Percentiles rank a stretch among this genome's conserved stretches.
Conservation (phyloP, 2,329 filamentous ascomycete genomes). For the Mycosphaerella sp. region DNA sequence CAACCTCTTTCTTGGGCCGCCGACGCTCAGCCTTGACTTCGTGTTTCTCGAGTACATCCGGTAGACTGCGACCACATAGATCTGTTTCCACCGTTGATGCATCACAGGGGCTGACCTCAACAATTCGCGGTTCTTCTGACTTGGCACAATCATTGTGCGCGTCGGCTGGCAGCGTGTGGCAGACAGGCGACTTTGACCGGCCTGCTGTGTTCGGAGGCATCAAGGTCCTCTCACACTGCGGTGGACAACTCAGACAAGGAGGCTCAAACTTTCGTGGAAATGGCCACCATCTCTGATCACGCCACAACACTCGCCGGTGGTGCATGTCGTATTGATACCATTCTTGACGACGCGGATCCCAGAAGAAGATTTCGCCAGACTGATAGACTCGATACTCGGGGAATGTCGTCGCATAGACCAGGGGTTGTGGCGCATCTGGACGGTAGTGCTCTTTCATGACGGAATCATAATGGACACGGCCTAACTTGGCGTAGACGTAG, state of each 20-base stretch:
- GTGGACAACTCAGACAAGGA: constrained; percentile 4
- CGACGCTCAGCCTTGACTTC: not conserved
- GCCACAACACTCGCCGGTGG: constrained; percentile 10
- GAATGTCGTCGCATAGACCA: constrained; percentile 9
- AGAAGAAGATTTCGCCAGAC: constrained; percentile 13
- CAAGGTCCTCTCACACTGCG: not conserved
- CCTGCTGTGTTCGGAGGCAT: not conserved
- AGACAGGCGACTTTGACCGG: not conserved
- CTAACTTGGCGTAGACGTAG: constrained; percentile 13
- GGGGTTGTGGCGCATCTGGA: constrained; percentile 1
- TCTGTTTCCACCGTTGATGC: not conserved
- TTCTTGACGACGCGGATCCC: constrained; percentile 9
- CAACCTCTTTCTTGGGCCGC: not conserved
- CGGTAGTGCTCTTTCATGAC: constrained; percentile 13
- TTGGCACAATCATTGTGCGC: constrained; percentile 3
- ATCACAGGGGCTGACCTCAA: constrained; percentile 8
- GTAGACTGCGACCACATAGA: not conserved
- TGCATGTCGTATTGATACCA: constrained; percentile 13
- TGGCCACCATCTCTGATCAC: constrained; percentile 13
- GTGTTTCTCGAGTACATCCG: constrained; percentile 1
- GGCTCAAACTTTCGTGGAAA: constrained; percentile 10
- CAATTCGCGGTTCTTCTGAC: constrained; percentile 2
- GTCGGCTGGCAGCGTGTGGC: not conserved
- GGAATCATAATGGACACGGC: constrained; percentile 11
- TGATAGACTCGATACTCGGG: constrained; percentile 12